These are phyloP conservation scores for Echria macrotheca DNA, from an alignment of 495 filamentous ascomycete species.

Conservation along the genomic window DNA sequence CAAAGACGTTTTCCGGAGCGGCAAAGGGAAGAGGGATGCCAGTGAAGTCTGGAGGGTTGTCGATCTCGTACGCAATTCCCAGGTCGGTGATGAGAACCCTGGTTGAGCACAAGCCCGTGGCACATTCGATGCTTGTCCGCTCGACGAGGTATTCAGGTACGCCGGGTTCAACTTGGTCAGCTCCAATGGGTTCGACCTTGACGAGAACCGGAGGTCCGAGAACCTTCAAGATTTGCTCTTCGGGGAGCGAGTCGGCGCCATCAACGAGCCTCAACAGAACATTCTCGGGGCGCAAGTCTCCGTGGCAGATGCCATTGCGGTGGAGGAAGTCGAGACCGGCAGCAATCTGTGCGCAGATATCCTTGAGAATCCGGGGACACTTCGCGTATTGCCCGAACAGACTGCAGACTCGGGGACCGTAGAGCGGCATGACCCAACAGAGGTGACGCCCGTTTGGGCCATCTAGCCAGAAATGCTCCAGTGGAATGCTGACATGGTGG, in stretches of 20 bases:
- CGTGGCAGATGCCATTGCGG: constrained; percentile 21
- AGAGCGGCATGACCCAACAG: constrained; percentile 27
- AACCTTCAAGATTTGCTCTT: constrained; percentile 8
- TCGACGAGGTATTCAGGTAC: constrained; percentile 22
- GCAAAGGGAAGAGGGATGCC: constrained; percentile 18
- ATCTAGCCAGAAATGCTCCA: constrained; percentile 32
- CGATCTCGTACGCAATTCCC: constrained; percentile 18
- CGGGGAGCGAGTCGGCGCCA: constrained; percentile 17
- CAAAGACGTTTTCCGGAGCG: constrained; percentile 21
- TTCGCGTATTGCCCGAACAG: background rate
- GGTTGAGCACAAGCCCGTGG: constrained; percentile 3
- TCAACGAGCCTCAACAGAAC: constrained; percentile 19
- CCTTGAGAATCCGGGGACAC: constrained; percentile 13
- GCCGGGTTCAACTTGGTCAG: background rate
- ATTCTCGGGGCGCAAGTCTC: constrained; percentile 23
- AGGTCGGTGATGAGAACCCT: constrained; percentile 24
- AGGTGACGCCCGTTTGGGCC: constrained; percentile 38
- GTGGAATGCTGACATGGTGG: constrained; percentile 14
- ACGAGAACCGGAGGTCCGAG: constrained; percentile 6
- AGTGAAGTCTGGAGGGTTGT: background rate
- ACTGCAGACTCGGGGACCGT: constrained; percentile 4
- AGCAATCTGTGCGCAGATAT: constrained; percentile 21
- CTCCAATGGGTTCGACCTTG: constrained; percentile 1
- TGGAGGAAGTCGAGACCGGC: constrained; percentile 20
- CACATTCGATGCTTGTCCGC: background rate